Conservation (phyloP, 257 asterid genomes). For the Catharanthus roseus region DNA sequence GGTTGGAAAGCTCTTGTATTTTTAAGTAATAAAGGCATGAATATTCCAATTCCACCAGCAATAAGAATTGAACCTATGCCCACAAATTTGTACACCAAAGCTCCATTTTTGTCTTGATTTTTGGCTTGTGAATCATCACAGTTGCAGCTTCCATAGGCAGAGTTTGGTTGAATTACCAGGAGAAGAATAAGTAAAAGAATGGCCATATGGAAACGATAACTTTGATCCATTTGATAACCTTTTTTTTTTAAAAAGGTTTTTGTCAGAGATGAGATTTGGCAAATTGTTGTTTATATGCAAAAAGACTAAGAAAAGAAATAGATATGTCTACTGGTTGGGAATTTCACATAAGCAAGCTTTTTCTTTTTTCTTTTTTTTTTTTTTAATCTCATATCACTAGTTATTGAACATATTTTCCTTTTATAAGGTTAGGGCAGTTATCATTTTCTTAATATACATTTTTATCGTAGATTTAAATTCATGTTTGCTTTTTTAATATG, state of each 20-base stretch:
- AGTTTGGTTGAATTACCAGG: constrained; percentile 5
- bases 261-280: not conserved
- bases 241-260: not conserved
- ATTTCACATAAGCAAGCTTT: no score
- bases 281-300: not conserved
- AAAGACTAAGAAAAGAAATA: not conserved
- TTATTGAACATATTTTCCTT: no score
- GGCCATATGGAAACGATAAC: not conserved
- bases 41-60: constrained; percentile 19
- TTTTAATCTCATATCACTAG: no score
- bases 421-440: no score
- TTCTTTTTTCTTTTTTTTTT: no score
- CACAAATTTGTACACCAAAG: constrained; percentile 15
- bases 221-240: not conserved
- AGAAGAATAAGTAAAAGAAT: not conserved
- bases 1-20: constrained; percentile 18
- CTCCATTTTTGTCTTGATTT: not conserved
- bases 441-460: not conserved
- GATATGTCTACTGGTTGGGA: not conserved
- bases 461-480: no score
- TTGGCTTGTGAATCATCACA: constrained; percentile 19
- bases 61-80: constrained; percentile 19
- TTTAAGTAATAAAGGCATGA: constrained; percentile 21
- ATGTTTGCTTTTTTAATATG: no score
- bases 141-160: constrained; percentile 16